Percentiles rank a stretch among this genome's conserved stretches.
Evolutionary conservation across 176 grass and related monocot genomes (phyloP).

Genomic region (Triticum aestivum): IWGSC_CS_RefSeq_v2.1 NC_057813.1:148092201-148092700

Average conservation of each 20-base stretch:
- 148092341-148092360: too few species aligned
- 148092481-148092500: not conserved
- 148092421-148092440: constrained; percentile 20
- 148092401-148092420: not conserved
- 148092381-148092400: too few species aligned
- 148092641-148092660: constrained; percentile 47
- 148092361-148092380: too few species aligned
- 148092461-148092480: constrained; percentile 26
- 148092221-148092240: too few species aligned
- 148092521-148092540: constrained; percentile 34
- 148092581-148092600: constrained; percentile 30
- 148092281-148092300: too few species aligned
- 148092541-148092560: constrained; percentile 32
- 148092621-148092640: constrained; percentile 36
- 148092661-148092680: constrained; percentile 41
- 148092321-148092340: too few species aligned
- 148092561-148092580: constrained; percentile 37
- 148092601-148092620: constrained; percentile 5
- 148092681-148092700: constrained; percentile 31
- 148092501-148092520: not conserved
- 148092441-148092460: constrained; percentile 31
- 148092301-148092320: too few species aligned
- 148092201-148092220: too few species aligned
- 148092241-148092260: too few species aligned
- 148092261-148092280: too few species aligned